Evolutionary conservation across 371 early-diverging fungal genomes (phyloP).

Genomic region (Mucor racemosus): DNA sequence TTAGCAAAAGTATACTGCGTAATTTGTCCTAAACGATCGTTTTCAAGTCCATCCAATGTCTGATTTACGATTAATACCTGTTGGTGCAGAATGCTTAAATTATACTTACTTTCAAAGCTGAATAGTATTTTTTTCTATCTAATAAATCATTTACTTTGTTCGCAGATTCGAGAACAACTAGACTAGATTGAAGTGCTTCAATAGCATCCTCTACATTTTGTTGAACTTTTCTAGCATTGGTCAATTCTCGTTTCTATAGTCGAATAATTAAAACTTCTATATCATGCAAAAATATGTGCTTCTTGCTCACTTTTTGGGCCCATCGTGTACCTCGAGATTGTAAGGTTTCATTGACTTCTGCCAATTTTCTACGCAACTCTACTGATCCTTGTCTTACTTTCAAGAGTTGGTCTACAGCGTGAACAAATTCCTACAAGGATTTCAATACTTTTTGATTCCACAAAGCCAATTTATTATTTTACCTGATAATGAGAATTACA

Average conservation of each 20-base stretch:
- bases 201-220: conserved; percentile 89
- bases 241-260: conserved; percentile 87
- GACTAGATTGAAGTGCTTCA: conserved; percentile 82
- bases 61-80: conserved; percentile 21
- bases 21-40: conserved; percentile 69
- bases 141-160: conserved; percentile 84
- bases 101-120: conserved; percentile 77
- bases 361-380: conserved; percentile 81
- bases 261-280: not conserved
- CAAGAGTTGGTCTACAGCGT: conserved; percentile 92
- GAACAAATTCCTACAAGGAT: conserved; percentile 85
- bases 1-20: conserved; percentile 79
- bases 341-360: conserved; percentile 82
- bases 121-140: conserved; percentile 85
- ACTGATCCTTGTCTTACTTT: conserved; percentile 92
- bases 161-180: conserved; percentile 87
- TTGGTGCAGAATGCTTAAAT: not conserved
- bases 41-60: conserved; percentile 82
- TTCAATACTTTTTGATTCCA: not conserved
- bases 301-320: conserved; percentile 68
- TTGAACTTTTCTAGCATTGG: conserved; percentile 81
- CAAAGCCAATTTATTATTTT: not conserved
- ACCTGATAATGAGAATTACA: conserved; percentile 96
- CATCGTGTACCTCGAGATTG: conserved; percentile 82
- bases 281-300: not conserved